phyloP scores from a whole-genome alignment of 1,284 basidiomycete genomes.

The Amylostereum areolatum region DNA sequence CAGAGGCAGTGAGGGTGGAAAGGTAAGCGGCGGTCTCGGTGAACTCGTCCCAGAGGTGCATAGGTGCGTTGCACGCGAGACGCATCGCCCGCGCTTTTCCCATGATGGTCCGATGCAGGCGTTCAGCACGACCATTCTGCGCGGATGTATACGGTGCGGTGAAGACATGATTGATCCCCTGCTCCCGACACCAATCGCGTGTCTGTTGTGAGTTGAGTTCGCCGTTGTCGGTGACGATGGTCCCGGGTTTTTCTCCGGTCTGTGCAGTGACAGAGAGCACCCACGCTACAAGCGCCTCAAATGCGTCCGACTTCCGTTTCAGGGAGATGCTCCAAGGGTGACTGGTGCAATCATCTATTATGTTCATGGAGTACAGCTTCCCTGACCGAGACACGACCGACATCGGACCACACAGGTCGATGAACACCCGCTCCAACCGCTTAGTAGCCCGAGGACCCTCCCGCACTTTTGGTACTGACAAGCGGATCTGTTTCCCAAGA shows the following conservation, averaged over 20 bases:
- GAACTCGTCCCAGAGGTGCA: constrained; percentile 23
- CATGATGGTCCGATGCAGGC: constrained; percentile 20
- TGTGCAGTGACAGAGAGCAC: background rate
- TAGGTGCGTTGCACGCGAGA: constrained; percentile 12
- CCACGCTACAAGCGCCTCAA: background rate
- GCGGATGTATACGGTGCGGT: constrained; percentile 25
- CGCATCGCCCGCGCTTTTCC: constrained; percentile 20
- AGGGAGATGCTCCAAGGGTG: background rate
- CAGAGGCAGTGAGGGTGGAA: constrained; percentile 3
- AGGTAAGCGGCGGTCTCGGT: constrained; percentile 12
- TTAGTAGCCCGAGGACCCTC: background rate
- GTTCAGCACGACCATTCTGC: constrained; percentile 22
- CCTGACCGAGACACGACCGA: background rate
- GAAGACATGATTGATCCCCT: background rate
- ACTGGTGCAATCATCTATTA: background rate
- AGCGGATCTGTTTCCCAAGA: background rate
- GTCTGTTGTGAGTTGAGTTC: background rate
- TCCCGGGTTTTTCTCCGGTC: background rate
- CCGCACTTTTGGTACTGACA: background rate
- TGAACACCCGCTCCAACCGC: background rate
- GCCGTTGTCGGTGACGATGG: background rate
- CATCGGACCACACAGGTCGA: background rate
- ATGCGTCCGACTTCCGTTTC: background rate
- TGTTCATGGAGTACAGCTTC: background rate
- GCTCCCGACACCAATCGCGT: background rate